A percentile compares a stretch with the other conserved stretches of the same genome.
Evolutionary conservation across 1,284 basidiomycete species (phyloP).

Genomic region (Ceratobasidium sp.): DNA sequence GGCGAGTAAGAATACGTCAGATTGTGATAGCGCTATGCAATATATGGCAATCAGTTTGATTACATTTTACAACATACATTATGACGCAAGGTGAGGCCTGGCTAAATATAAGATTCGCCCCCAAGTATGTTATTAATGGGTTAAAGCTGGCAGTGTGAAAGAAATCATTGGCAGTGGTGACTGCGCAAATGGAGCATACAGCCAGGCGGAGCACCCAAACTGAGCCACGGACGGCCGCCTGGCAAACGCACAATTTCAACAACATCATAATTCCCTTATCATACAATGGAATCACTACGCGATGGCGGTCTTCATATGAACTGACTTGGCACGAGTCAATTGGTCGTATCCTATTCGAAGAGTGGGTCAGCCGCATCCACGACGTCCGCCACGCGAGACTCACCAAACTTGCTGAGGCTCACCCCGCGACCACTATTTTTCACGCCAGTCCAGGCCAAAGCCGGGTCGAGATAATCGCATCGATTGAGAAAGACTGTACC

Average conservation of each 20-base stretch:
- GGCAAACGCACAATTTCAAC: background rate
- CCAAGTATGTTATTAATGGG: no score
- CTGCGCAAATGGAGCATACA: no score
- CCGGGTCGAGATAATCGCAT: slow-evolving; percentile 91
- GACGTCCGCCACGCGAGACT: slow-evolving; percentile 54
- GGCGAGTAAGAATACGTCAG: no score
- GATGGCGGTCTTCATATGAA: slow-evolving; percentile 73
- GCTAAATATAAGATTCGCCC: no score
- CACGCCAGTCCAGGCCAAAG: slow-evolving; percentile 92
- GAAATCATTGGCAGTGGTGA: no score
- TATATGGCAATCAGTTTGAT: no score
- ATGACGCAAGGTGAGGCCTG: no score
- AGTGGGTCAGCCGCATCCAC: slow-evolving; percentile 16
- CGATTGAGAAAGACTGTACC: slow-evolving; percentile 95
- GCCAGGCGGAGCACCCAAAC: no score
- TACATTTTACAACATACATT: no score
- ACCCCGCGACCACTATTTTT: slow-evolving; percentile 94
- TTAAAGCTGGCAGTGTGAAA: no score
- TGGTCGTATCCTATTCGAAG: slow-evolving; percentile 75
- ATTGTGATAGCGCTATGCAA: no score
- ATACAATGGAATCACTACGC: slow-evolving; percentile 3
- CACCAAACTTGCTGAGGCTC: slow-evolving; percentile 89
- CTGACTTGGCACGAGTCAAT: slow-evolving; percentile 78
- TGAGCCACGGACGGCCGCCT: no score
- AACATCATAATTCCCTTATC: slow-evolving; percentile 6